phyloP scores from a whole-genome alignment of 2,329 filamentous ascomycete genomes.

The Aspergillus ochraceus region DNA sequence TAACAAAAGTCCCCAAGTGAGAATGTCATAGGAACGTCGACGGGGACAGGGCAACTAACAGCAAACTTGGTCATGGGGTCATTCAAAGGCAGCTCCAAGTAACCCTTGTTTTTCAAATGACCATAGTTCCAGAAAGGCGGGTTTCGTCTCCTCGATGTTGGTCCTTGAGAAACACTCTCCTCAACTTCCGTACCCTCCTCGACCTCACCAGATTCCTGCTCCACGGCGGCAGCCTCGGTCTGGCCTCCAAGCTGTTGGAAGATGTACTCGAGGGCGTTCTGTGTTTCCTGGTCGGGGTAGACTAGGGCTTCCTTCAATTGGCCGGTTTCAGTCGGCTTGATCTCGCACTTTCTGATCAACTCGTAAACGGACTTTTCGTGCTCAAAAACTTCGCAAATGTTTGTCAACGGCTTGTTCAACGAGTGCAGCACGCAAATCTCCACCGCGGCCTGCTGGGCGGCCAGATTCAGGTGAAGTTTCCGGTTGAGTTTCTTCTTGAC shows the following conservation, averaged over 20 bases:
- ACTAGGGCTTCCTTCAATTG: constrained; percentile 28
- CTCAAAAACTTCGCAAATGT: constrained; percentile 34
- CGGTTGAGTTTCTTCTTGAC: constrained; percentile 36
- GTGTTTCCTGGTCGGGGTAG: constrained; percentile 32
- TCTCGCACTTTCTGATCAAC: constrained; percentile 33
- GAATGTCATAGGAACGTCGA: neutral
- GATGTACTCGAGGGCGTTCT: constrained; percentile 35
- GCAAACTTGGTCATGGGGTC: constrained; percentile 69
- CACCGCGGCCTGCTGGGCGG: constrained; percentile 57
- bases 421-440: constrained; percentile 55
- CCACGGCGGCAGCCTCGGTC: constrained; percentile 9
- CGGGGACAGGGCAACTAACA: constrained; percentile 52
- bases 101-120: constrained; percentile 47
- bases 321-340: constrained; percentile 24
- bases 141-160: constrained; percentile 21
- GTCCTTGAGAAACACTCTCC: constrained; percentile 24
- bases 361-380: constrained; percentile 31
- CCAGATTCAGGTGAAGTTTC: constrained; percentile 36
- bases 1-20: constrained; percentile 49
- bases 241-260: constrained; percentile 36
- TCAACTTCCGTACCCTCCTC: constrained; percentile 14
- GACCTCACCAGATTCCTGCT: constrained; percentile 9
- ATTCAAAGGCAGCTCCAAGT: constrained; percentile 59
- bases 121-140: constrained; percentile 24
- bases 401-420: constrained; percentile 39